Evolutionary conservation across 169 alveolate species (phyloP).

Genomic region (Cryptosporidium meleagridis): DNA sequence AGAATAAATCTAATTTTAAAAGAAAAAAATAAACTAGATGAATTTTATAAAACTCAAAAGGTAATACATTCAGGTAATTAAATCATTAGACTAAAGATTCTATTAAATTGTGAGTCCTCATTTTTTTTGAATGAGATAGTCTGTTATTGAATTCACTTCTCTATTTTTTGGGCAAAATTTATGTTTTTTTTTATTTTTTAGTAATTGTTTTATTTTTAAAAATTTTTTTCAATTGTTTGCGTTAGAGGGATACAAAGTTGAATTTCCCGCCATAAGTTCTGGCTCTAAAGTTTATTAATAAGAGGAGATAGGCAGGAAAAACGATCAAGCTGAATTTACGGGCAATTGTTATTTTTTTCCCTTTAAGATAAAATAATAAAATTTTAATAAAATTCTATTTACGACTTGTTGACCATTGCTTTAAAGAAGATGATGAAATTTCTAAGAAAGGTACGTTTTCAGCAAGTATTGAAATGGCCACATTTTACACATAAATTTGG

Average conservation of each 20-base stretch:
- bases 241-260: not conserved
- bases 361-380: not conserved
- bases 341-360: too few species aligned
- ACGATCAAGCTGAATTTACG: not conserved
- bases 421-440: conserved; percentile 23
- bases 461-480: not conserved
- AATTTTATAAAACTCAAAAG: too few species aligned
- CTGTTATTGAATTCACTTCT: not conserved
- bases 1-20: not conserved
- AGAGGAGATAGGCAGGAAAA: not conserved
- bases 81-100: not conserved
- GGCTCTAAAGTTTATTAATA: not conserved
- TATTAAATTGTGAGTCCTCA: not conserved
- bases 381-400: too few species aligned
- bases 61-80: not conserved
- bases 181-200: too few species aligned
- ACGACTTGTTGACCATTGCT: not conserved
- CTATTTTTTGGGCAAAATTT: too few species aligned
- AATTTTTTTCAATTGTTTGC: not conserved
- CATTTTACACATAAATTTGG: not conserved
- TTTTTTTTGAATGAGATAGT: not conserved
- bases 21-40: too few species aligned
- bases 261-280: not conserved
- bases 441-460: conserved; percentile 43
- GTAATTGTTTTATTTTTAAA: too few species aligned